These are phyloP conservation scores for Pseudonectria buxi DNA, from an alignment of 2,329 filamentous ascomycete genomes.

Conservation along the genomic window DNA sequence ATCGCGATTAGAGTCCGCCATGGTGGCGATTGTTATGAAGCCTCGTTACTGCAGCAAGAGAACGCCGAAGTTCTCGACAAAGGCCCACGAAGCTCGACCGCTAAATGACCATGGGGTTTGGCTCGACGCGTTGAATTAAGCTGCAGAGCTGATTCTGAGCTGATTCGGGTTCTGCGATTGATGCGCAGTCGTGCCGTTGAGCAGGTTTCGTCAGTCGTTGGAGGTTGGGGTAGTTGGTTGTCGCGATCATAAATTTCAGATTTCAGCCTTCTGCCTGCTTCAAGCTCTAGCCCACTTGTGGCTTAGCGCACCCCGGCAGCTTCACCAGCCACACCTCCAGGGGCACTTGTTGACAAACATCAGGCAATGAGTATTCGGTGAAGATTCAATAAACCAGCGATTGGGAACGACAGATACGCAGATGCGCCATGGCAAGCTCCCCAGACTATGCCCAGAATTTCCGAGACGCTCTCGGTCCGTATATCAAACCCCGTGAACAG, in stretches of 20 bases:
- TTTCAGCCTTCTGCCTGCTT: conserved; percentile 19
- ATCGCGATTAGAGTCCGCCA: conserved; percentile 72
- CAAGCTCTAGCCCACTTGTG: conserved; percentile 6
- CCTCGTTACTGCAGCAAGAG: conserved; percentile 17
- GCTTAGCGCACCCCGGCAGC: conserved; percentile 4
- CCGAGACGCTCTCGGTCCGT: conserved; percentile 41
- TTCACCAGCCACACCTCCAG: conserved; percentile 1
- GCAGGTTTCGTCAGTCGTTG: conserved; percentile 13
- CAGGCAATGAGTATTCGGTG: not conserved
- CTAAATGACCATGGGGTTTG: conserved; percentile 30
- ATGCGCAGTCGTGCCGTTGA: conserved; percentile 15
- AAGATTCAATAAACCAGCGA: not conserved
- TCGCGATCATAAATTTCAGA: conserved; percentile 32
- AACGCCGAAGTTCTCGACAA: conserved; percentile 32
- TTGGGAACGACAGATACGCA: conserved; percentile 3
- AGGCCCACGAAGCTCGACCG: conserved; percentile 27
- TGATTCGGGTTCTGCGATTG: conserved; percentile 17
- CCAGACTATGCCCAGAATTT: conserved; percentile 30
- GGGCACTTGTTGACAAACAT: conserved; percentile 1
- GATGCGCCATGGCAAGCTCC: conserved; percentile 24
- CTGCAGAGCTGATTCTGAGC: conserved; percentile 10
- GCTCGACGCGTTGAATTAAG: conserved; percentile 10
- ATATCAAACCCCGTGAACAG: conserved; percentile 52
- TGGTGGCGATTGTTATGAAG: conserved; percentile 37
- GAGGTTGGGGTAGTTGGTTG: conserved; percentile 10